Evolutionary conservation across 306 rosid species (phyloP).

Genomic region (Fragaria vesca): DNA sequence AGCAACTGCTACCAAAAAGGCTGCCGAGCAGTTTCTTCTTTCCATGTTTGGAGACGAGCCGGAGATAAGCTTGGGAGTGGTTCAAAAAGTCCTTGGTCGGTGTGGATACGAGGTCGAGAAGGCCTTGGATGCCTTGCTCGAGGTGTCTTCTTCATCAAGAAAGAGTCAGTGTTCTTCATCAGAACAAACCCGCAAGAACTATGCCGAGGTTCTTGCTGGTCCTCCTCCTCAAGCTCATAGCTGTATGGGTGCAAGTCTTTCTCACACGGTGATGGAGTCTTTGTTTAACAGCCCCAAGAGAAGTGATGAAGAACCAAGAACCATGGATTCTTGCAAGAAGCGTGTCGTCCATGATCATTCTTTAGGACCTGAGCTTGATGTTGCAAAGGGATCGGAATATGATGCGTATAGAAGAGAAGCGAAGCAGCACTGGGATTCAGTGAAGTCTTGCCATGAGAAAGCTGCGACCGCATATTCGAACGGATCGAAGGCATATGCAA

Average conservation of each 20-base stretch:
- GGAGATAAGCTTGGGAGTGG: no score
- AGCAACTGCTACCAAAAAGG: no score
- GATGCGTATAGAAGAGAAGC: constrained; percentile 55
- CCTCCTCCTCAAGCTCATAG: constrained; percentile 44
- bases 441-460: constrained; percentile 61
- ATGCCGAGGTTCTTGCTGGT: constrained; percentile 55
- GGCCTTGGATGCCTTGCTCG: constrained; percentile 72
- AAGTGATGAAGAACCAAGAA: constrained; percentile 33
- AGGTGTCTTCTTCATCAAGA: constrained; percentile 42
- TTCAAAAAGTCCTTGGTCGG: constrained; percentile 24
- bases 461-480: constrained; percentile 61
- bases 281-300: constrained; percentile 51
- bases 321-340: constrained; percentile 66
- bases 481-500: constrained; percentile 60
- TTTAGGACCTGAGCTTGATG: constrained; percentile 58
- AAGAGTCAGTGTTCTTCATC: constrained; percentile 17
- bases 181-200: constrained; percentile 57
- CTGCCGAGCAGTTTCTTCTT: no score
- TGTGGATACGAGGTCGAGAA: constrained; percentile 69
- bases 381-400: constrained; percentile 62
- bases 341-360: constrained; percentile 52
- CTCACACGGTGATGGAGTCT: constrained; percentile 80
- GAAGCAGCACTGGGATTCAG: constrained; percentile 65
- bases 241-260: constrained; percentile 43
- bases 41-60: no score